These are phyloP conservation scores for Pleurotus tuoliensis DNA, from an alignment of 768 basidiomycete genomes.

Conservation along the genomic window DNA sequence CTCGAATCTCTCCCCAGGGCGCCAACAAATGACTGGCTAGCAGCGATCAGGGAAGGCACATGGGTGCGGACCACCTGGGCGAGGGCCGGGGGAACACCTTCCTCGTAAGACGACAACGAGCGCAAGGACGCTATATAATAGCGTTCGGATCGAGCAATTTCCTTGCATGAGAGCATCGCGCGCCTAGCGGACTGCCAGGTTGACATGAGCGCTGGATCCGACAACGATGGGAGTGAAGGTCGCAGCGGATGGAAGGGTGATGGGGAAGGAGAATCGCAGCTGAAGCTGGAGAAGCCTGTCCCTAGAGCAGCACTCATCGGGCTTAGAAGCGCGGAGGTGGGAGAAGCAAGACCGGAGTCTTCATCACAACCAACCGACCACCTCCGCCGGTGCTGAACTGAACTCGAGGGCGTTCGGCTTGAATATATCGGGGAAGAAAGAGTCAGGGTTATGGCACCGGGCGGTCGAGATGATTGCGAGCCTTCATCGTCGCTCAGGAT, in stretches of 20 bases:
- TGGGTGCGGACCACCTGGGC: constrained; percentile 52
- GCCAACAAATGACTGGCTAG: constrained; percentile 46
- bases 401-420: neutral
- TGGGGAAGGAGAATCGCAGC: constrained; percentile 1
- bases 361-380: constrained; percentile 4
- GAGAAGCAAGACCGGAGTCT: neutral
- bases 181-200: constrained; percentile 35
- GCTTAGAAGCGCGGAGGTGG: constrained; percentile 2
- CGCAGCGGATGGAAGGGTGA: constrained; percentile 1
- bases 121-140: constrained; percentile 35
- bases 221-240: constrained; percentile 7
- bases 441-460: constrained; percentile 2
- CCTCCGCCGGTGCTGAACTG: neutral
- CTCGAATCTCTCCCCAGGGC: constrained; percentile 55
- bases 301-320: neutral
- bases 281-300: neutral
- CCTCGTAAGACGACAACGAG: neutral
- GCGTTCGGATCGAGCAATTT: constrained; percentile 39
- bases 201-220: constrained; percentile 10
- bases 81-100: constrained; percentile 25
- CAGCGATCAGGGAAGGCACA: constrained; percentile 45
- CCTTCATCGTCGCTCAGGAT: constrained; percentile 1
- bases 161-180: constrained; percentile 36
- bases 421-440: constrained; percentile 1
- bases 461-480: neutral